Conservation (phyloP, 2,329 filamentous ascomycete genomes). For the Colletotrichum sojae region DNA sequence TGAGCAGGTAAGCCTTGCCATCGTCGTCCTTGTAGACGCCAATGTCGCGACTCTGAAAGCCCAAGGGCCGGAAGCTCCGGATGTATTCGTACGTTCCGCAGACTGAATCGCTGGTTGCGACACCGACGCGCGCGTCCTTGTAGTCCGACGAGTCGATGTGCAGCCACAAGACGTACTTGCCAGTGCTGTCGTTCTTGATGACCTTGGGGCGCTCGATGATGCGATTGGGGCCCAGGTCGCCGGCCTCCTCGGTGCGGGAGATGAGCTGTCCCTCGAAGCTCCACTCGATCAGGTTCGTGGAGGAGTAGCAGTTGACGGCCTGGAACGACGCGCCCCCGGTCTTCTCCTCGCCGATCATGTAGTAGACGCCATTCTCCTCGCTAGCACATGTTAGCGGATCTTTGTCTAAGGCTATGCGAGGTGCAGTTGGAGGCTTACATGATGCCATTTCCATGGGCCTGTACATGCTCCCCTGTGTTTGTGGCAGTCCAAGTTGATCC, state of each 20-base stretch:
- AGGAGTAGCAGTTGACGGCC: slow-evolving; percentile 78
- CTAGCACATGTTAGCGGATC: not conserved
- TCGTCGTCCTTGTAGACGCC: slow-evolving; percentile 74
- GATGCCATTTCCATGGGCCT: slow-evolving; percentile 78
- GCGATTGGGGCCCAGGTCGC: slow-evolving; percentile 72
- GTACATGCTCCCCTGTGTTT: slow-evolving; percentile 68
- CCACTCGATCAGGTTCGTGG: slow-evolving; percentile 75
- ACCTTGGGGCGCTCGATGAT: slow-evolving; percentile 79
- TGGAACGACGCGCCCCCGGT: slow-evolving; percentile 72
- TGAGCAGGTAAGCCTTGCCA: slow-evolving; percentile 72
- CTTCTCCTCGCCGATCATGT: slow-evolving; percentile 80
- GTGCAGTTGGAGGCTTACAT: slow-evolving; percentile 49
- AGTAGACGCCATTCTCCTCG: slow-evolving; percentile 70
- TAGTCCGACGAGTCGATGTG: slow-evolving; percentile 76
- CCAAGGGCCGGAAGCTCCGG: slow-evolving; percentile 53
- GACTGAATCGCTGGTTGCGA: slow-evolving; percentile 71
- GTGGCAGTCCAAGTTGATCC: slow-evolving; percentile 63
- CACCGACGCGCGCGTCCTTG: slow-evolving; percentile 74
- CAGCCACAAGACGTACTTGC: slow-evolving; percentile 78
- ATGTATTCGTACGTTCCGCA: slow-evolving; percentile 69
- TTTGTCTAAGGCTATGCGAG: too few relatives aligned
- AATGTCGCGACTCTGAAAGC: slow-evolving; percentile 66
- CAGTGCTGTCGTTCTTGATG: slow-evolving; percentile 75
- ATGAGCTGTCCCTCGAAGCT: slow-evolving; percentile 72
- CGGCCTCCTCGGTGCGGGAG: slow-evolving; percentile 61